These are phyloP conservation scores for Silene uniflora DNA, from an alignment of 148 eudicot genomes.

Conservation along the genomic window DNA sequence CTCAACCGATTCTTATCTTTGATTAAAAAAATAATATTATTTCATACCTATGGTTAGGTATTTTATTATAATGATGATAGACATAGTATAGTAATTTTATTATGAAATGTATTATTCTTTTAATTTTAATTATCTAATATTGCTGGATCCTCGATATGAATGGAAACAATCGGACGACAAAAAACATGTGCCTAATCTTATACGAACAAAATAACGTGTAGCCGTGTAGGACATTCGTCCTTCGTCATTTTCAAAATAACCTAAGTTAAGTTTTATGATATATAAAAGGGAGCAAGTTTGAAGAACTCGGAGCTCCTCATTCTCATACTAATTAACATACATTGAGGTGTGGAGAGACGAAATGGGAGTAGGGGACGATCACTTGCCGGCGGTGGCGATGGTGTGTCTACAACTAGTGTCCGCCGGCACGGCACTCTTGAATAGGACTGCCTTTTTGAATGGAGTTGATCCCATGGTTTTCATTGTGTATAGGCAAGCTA, in stretches of 20 bases:
- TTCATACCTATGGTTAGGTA: too few species aligned
- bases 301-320: background rate
- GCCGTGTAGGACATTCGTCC: too few species aligned
- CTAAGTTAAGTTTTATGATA: background rate
- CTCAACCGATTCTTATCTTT: too few species aligned
- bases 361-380: conserved; percentile 5
- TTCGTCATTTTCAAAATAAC: background rate
- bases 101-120: too few species aligned
- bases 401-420: conserved; percentile 2
- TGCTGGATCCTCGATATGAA: too few species aligned
- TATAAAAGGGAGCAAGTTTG: background rate
- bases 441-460: background rate
- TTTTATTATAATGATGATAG: too few species aligned
- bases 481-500: conserved; percentile 14
- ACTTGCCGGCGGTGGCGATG: background rate
- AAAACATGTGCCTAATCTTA: too few species aligned
- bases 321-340: background rate
- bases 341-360: background rate
- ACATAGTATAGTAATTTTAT: too few species aligned
- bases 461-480: conserved; percentile 6
- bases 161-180: too few species aligned
- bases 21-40: too few species aligned
- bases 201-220: too few species aligned
- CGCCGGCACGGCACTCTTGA: background rate
- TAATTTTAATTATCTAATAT: too few species aligned